Percentiles rank a stretch among this genome's conserved stretches.
phyloP scores from a whole-genome alignment of 2,329 filamentous ascomycete species.

The Colletotrichum limetticola region DNA sequence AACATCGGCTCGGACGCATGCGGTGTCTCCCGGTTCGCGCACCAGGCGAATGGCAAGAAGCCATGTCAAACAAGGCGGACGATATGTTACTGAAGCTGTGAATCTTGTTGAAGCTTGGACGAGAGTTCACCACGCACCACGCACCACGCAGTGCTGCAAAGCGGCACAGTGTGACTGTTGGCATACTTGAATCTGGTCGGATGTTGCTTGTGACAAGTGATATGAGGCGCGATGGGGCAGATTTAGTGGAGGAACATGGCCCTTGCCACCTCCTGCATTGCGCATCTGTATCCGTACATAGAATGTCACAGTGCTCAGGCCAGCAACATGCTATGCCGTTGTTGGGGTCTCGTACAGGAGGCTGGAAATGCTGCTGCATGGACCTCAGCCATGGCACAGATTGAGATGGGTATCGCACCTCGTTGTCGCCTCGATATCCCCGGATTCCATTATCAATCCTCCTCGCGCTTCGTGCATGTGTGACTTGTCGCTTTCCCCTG shows the following conservation, averaged over 20 bases:
- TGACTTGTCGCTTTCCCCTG: background rate
- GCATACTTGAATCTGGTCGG: background rate
- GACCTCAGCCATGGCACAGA: background rate
- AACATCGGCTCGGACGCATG: background rate
- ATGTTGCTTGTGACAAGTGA: background rate
- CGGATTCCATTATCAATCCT: slow-evolving; percentile 12
- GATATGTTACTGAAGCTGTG: slow-evolving; percentile 19
- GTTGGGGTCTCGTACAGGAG: slow-evolving; percentile 6
- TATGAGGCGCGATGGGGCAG: background rate
- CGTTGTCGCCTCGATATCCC: background rate
- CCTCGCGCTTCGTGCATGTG: background rate
- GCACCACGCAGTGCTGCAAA: slow-evolving; percentile 5
- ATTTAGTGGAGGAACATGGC: background rate
- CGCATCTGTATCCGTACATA: background rate
- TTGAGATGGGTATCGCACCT: background rate
- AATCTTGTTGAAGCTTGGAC: background rate
- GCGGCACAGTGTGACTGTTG: background rate
- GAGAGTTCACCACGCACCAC: background rate
- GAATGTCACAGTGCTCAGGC: background rate
- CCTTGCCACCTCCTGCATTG: slow-evolving; percentile 22
- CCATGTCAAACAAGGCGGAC: slow-evolving; percentile 20
- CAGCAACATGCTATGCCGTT: background rate
- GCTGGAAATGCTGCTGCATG: background rate
- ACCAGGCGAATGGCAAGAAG: background rate
- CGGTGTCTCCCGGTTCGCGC: background rate